Evolutionary conservation across 2,329 filamentous ascomycete genomes (phyloP).

Genomic region (Zopfia rhizophila): DNA sequence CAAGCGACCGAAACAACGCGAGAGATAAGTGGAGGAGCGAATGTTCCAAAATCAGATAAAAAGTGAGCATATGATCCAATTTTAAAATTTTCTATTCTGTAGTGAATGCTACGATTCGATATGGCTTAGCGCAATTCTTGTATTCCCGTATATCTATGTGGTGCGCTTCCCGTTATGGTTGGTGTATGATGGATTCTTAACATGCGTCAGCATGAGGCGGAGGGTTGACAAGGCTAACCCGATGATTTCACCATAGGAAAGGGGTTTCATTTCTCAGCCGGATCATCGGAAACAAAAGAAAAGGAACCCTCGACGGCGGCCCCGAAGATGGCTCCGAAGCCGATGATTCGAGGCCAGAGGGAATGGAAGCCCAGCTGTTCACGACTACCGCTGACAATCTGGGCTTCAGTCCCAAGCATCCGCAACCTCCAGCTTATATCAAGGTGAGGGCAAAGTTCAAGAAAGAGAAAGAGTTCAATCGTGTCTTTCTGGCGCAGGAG

Average conservation of each 20-base stretch:
- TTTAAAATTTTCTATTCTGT: constrained; percentile 6
- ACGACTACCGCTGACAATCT: constrained; percentile 75
- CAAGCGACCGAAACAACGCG: constrained; percentile 35
- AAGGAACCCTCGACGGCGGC: constrained; percentile 61
- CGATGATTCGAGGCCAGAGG: constrained; percentile 77
- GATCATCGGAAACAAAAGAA: constrained; percentile 82
- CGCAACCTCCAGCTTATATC: constrained; percentile 91
- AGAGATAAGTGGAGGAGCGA: constrained; percentile 28
- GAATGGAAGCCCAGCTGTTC: constrained; percentile 84
- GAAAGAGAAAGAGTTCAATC: constrained; percentile 82
- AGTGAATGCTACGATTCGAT: not conserved
- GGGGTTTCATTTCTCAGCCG: constrained; percentile 90
- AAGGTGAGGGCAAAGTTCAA: constrained; percentile 85
- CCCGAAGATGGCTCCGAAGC: constrained; percentile 76
- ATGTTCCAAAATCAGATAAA: constrained; percentile 44
- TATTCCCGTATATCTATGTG: constrained; percentile 12
- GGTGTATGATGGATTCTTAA: constrained; percentile 22
- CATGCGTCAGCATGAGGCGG: constrained; percentile 44
- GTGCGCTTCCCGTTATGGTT: constrained; percentile 1
- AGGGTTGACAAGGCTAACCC: constrained; percentile 26
- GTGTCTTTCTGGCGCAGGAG: constrained; percentile 91
- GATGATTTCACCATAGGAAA: constrained; percentile 68
- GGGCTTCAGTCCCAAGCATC: constrained; percentile 86
- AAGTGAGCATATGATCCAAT: constrained; percentile 52
- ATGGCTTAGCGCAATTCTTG: constrained; percentile 17